Percentiles rank a stretch among this genome's conserved stretches.
Evolutionary conservation across 345 rosid species (phyloP).

Genomic region (Eucalyptus curtisii): DNA sequence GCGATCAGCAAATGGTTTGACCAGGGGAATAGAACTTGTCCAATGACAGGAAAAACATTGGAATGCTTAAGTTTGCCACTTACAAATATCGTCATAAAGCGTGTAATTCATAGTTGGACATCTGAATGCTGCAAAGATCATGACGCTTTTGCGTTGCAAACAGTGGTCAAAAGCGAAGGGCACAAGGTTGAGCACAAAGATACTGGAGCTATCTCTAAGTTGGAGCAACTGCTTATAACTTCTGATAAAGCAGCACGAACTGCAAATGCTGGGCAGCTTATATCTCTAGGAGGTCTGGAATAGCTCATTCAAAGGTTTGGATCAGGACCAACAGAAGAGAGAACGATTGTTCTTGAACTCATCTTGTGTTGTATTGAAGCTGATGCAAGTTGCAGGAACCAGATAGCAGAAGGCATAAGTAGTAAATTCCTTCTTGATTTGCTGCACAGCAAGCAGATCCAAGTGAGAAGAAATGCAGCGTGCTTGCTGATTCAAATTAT

Average conservation of each 20-base stretch:
- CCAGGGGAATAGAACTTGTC: slow-evolving; percentile 46
- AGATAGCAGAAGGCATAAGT: slow-evolving; percentile 16
- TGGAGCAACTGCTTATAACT: slow-evolving; percentile 33
- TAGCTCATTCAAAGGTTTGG: slow-evolving; percentile 29
- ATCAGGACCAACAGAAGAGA: slow-evolving; percentile 22
- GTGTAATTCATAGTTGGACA: slow-evolving; percentile 31
- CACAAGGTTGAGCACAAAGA: background rate
- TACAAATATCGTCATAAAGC: slow-evolving; percentile 42
- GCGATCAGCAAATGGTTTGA: slow-evolving; percentile 48
- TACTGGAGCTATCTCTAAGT: slow-evolving; percentile 13
- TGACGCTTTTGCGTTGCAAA: slow-evolving; percentile 10
- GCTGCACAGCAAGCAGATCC: slow-evolving; percentile 26
- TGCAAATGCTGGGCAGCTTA: slow-evolving; percentile 25
- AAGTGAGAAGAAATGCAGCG: slow-evolving; percentile 23
- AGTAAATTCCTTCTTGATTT: slow-evolving; percentile 23
- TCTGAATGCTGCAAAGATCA: slow-evolving; percentile 11
- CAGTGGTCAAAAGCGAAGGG: background rate
- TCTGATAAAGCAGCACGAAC: slow-evolving; percentile 16
- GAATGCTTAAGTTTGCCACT: slow-evolving; percentile 23
- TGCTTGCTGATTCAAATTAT: slow-evolving; percentile 29
- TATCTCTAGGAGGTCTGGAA: slow-evolving; percentile 36
- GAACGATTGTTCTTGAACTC: slow-evolving; percentile 15
- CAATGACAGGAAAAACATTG: slow-evolving; percentile 39
- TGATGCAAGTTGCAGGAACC: slow-evolving; percentile 33
- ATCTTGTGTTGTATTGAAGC: slow-evolving; percentile 38